These are phyloP conservation scores for Claviceps monticola DNA, from an alignment of 2,329 filamentous ascomycete species.

Conservation along the genomic window DNA sequence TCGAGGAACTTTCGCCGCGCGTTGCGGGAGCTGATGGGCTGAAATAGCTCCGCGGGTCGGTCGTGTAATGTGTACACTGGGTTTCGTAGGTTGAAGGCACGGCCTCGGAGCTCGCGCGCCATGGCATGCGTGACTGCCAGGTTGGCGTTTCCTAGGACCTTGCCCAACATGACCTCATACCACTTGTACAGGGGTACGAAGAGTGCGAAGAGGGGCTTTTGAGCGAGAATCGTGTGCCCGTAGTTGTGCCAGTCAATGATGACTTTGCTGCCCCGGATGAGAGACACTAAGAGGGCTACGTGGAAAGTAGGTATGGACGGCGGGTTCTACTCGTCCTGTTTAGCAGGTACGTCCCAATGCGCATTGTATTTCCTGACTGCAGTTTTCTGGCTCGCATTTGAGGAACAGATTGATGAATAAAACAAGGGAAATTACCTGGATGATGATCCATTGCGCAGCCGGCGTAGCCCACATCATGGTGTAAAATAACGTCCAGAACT, in stretches of 20 bases:
- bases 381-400: too few relatives aligned
- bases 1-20: conserved; percentile 47
- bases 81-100: conserved; percentile 50
- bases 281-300: conserved; percentile 57
- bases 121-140: conserved; percentile 86
- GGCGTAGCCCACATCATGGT: conserved; percentile 60
- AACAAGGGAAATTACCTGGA: conserved; percentile 41
- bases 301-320: conserved; percentile 86
- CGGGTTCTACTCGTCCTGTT: conserved; percentile 50
- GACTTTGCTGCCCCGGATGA: conserved; percentile 65
- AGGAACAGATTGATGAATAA: not conserved
- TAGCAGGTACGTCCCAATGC: not conserved
- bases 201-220: conserved; percentile 48
- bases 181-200: conserved; percentile 63
- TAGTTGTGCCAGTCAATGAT: conserved; percentile 99
- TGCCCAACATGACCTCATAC: conserved; percentile 65
- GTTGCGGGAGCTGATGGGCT: conserved; percentile 41
- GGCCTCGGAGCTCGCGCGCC: conserved; percentile 51
- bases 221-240: conserved; percentile 79
- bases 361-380: too few relatives aligned
- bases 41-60: conserved; percentile 70
- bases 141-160: conserved; percentile 53
- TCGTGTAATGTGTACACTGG: conserved; percentile 69
- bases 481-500: conserved; percentile 56
- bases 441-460: conserved; percentile 73